phyloP scores from a whole-genome alignment of 805 yeast genomes.

The Candida nitratophila region DNA sequence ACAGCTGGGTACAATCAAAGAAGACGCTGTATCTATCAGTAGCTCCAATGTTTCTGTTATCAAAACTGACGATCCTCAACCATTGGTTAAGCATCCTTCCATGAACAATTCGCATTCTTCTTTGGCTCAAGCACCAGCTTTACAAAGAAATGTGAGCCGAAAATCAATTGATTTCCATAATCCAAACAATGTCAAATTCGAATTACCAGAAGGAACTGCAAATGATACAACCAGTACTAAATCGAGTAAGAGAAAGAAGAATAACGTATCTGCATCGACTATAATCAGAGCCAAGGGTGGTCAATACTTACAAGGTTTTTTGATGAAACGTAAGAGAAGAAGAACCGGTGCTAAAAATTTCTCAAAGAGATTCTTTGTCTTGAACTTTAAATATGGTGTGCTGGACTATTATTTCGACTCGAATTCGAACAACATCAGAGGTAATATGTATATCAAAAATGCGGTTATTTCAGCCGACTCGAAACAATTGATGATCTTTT shows the following conservation, averaged over 20 bases:
- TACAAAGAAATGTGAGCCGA: not conserved
- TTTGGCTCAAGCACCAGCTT: not conserved
- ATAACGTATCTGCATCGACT: slow-evolving; percentile 10
- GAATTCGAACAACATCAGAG: slow-evolving; percentile 68
- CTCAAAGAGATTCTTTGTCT: slow-evolving; percentile 73
- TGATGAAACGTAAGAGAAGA: slow-evolving; percentile 63
- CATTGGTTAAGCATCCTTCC: not conserved
- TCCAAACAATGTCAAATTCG: slow-evolving; percentile 17
- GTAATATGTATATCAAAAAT: slow-evolving; percentile 82
- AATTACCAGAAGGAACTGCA: slow-evolving; percentile 14
- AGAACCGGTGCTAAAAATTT: slow-evolving; percentile 84
- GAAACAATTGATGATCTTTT: slow-evolving; percentile 57
- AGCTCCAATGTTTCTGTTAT: not conserved
- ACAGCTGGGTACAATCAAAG: slow-evolving; percentile 3
- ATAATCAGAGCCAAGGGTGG: slow-evolving; percentile 48
- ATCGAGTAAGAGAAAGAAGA: slow-evolving; percentile 9
- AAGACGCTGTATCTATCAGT: not conserved
- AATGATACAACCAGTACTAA: slow-evolving; percentile 9
- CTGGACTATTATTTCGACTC: slow-evolving; percentile 73
- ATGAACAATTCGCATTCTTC: not conserved
- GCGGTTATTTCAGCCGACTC: slow-evolving; percentile 79
- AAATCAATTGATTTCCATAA: not conserved
- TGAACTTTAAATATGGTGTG: slow-evolving; percentile 77
- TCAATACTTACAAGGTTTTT: slow-evolving; percentile 67
- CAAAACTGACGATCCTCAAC: not conserved